Percentiles rank a stretch among this genome's conserved stretches.
These are phyloP conservation scores for Coniochaeta prunicola DNA, from an alignment of 2,329 filamentous ascomycete genomes.

Conservation along the genomic window DNA sequence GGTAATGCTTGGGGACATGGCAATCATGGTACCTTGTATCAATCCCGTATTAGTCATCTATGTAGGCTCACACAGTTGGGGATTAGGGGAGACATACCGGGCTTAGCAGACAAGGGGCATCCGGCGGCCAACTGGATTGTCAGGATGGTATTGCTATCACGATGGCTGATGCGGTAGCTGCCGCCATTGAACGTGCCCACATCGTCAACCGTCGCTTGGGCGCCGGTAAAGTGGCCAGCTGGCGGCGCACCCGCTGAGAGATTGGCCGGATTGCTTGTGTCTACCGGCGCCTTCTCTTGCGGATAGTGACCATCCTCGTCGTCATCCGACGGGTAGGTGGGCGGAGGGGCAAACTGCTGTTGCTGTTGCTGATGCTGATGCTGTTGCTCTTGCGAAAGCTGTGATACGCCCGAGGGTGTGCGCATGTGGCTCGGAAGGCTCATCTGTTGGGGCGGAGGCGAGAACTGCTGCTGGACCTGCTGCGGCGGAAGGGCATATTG, in stretches of 20 bases:
- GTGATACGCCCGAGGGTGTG: slow-evolving; percentile 19
- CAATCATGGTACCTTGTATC: slow-evolving; percentile 75
- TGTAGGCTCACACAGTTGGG: background rate
- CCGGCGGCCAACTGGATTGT: slow-evolving; percentile 87
- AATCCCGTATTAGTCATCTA: background rate
- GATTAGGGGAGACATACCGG: slow-evolving; percentile 42
- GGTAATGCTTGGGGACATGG: slow-evolving; percentile 84
- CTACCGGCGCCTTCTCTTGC: slow-evolving; percentile 18
- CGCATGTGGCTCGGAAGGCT: slow-evolving; percentile 29
- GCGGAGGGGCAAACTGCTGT: slow-evolving; percentile 20
- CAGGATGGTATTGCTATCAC: slow-evolving; percentile 82
- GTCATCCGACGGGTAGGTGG: slow-evolving; percentile 19
- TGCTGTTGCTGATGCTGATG: slow-evolving; percentile 12
- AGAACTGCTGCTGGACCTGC: slow-evolving; percentile 12
- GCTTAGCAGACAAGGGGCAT: slow-evolving; percentile 73
- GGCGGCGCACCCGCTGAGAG: slow-evolving; percentile 31
- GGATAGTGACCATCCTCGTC: slow-evolving; percentile 14
- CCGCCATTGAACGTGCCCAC: slow-evolving; percentile 97
- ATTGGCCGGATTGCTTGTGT: slow-evolving; percentile 22
- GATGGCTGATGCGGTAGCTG: slow-evolving; percentile 85
- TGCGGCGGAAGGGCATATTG: slow-evolving; percentile 8
- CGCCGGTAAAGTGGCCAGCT: slow-evolving; percentile 56
- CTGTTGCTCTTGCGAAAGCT: slow-evolving; percentile 10
- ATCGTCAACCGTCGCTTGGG: slow-evolving; percentile 62
- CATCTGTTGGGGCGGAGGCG: slow-evolving; percentile 11